Percentiles rank a stretch among this genome's conserved stretches.
Conservation (phyloP, 2,329 filamentous ascomycete genomes). For the Teratosphaeria viscida region DNA sequence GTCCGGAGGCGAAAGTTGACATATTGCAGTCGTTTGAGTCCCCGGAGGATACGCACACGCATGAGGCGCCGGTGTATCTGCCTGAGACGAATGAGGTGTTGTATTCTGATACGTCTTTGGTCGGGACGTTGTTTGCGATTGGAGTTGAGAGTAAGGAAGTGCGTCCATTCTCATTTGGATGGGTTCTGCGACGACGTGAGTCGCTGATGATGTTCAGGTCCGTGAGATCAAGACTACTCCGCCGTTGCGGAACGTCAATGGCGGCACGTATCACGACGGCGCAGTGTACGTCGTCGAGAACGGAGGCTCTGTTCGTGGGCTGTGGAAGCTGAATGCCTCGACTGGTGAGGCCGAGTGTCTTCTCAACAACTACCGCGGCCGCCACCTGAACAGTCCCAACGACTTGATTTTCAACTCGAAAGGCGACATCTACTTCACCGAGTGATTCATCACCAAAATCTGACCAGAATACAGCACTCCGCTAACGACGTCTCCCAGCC, state of each 20-base stretch:
- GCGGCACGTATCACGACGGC: constrained; percentile 16
- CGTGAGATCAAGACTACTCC: constrained; percentile 12
- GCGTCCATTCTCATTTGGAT: not conserved
- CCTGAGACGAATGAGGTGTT: constrained; percentile 17
- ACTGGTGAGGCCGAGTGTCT: constrained; percentile 24
- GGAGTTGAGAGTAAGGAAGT: constrained; percentile 13
- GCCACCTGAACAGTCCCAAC: constrained; percentile 51
- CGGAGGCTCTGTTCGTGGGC: constrained; percentile 12
- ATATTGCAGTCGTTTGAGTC: constrained; percentile 13
- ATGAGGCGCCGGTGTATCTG: constrained; percentile 19
- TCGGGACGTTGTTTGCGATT: constrained; percentile 14
- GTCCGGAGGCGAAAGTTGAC: constrained; percentile 14
- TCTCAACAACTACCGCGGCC: constrained; percentile 50
- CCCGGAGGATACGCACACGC: constrained; percentile 9
- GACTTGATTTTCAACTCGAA: constrained; percentile 44
- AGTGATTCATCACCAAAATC: constrained; percentile 1
- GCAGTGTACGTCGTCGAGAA: constrained; percentile 16
- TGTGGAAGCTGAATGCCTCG: constrained; percentile 10
- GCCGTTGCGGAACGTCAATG: constrained; percentile 15
- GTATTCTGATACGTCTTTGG: constrained; percentile 16
- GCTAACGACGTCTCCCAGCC: not conserved
- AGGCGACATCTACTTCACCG: constrained; percentile 20
- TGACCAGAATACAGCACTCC: no score
- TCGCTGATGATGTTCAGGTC: not conserved
- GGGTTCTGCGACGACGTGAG: not conserved